These are phyloP conservation scores for Verticillium nonalfalfae DNA, from an alignment of 2,329 filamentous ascomycete species.

Conservation along the genomic window DNA sequence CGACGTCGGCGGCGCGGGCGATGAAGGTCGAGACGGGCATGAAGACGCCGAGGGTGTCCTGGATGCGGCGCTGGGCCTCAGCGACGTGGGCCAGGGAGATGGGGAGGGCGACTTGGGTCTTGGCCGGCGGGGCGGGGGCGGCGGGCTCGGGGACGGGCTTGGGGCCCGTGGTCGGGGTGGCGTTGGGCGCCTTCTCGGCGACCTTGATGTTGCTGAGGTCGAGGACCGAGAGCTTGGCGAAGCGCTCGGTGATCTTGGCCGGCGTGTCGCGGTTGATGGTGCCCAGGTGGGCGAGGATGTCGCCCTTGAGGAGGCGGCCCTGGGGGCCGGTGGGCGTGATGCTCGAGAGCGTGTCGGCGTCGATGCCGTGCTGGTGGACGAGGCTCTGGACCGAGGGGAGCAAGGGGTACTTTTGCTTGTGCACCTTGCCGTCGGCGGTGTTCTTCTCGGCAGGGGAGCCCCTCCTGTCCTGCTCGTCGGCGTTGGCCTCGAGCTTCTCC, in stretches of 20 bases:
- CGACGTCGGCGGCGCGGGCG: conserved; percentile 73
- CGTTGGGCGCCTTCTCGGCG: conserved; percentile 42
- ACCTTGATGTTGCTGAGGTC: conserved; percentile 95
- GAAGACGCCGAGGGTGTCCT: conserved; percentile 70
- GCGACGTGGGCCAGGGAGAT: conserved; percentile 75
- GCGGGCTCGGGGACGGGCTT: conserved; percentile 14
- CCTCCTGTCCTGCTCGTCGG: background rate
- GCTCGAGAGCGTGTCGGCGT: conserved; percentile 67
- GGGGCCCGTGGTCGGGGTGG: conserved; percentile 29
- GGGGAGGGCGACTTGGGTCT: conserved; percentile 61
- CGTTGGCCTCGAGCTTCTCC: conserved; percentile 16
- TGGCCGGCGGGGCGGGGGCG: conserved; percentile 33
- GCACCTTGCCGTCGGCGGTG: conserved; percentile 37
- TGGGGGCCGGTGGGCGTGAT: conserved; percentile 85
- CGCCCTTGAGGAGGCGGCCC: conserved; percentile 87
- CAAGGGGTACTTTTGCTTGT: conserved; percentile 64
- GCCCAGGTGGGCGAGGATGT: conserved; percentile 86
- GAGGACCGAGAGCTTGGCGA: conserved; percentile 73
- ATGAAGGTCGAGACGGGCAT: conserved; percentile 85
- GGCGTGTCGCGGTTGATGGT: conserved; percentile 68
- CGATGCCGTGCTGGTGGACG: conserved; percentile 71
- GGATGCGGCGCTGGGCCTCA: conserved; percentile 73
- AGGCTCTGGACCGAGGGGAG: conserved; percentile 81
- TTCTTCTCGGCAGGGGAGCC: conserved; percentile 23
- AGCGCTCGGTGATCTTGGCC: conserved; percentile 60